A percentile compares a stretch with the other conserved stretches of the same genome.
Conservation (phyloP, 805 yeast genomes). For the Schwanniomyces vanrijiae region DNA sequence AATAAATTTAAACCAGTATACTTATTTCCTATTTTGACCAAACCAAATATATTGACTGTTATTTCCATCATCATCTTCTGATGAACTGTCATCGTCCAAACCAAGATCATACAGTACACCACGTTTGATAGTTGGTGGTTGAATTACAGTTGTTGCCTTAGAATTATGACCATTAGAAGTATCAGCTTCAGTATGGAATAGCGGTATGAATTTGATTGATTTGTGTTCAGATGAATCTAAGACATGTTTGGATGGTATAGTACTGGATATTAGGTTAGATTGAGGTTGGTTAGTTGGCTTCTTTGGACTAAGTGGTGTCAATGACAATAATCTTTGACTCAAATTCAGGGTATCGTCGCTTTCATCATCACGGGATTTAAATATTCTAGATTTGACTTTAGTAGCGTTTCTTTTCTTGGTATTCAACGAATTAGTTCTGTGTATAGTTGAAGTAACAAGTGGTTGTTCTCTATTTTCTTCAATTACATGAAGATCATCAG, state of each 20-base stretch:
- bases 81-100: conserved; percentile 1
- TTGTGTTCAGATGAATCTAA: background rate
- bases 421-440: conserved; percentile 26
- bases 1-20: background rate
- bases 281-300: background rate
- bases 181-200: background rate
- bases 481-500: conserved; percentile 20
- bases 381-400: conserved; percentile 2
- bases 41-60: conserved; percentile 34
- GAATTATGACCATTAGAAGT: conserved; percentile 13
- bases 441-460: conserved; percentile 9
- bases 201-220: background rate
- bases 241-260: background rate
- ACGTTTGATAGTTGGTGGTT: background rate
- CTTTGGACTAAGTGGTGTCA: background rate
- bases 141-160: background rate
- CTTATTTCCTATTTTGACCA: conserved; percentile 30
- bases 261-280: background rate
- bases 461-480: conserved; percentile 13
- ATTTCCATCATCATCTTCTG: conserved; percentile 4
- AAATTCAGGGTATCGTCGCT: conserved; percentile 10
- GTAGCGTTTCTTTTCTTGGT: conserved; percentile 11
- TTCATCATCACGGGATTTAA: conserved; percentile 9
- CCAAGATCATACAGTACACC: background rate
- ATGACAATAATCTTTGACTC: background rate